Evolutionary conservation across 176 grass and related monocot genomes (phyloP).

Genomic region (Carex littledalei): DNA sequence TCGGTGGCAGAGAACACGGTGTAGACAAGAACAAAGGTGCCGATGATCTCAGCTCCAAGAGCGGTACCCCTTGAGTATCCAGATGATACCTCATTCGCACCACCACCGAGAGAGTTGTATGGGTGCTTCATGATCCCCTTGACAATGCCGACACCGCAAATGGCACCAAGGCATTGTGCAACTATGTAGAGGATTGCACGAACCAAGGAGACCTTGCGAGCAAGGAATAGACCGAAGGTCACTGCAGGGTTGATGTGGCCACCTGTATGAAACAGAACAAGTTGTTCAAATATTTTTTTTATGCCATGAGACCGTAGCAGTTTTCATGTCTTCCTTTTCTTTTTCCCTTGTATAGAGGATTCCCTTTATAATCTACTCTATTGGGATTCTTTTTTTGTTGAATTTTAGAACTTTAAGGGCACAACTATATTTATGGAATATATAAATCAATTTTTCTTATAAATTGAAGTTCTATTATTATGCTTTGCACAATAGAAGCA

Average conservation of each 20-base stretch:
- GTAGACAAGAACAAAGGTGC: constrained; percentile 25
- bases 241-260: constrained; percentile 24
- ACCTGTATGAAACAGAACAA: background rate
- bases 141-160: constrained; percentile 16
- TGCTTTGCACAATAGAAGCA: background rate
- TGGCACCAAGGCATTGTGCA: constrained; percentile 22
- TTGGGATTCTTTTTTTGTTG: no score
- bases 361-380: no score
- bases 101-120: background rate
- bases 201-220: constrained; percentile 20
- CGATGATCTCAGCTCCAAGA: constrained; percentile 25
- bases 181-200: constrained; percentile 19
- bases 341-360: background rate
- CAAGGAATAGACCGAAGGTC: constrained; percentile 22
- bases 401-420: background rate
- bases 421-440: background rate
- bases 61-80: constrained; percentile 21
- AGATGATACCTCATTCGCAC: background rate
- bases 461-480: background rate
- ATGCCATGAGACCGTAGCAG: background rate
- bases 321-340: background rate
- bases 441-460: background rate
- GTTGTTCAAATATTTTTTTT: background rate
- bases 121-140: constrained; percentile 26
- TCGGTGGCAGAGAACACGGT: constrained; percentile 21